Base-by-base conservation (phyloP, 2,329 filamentous ascomycete species). In the Neospermospora avenae region DNA sequence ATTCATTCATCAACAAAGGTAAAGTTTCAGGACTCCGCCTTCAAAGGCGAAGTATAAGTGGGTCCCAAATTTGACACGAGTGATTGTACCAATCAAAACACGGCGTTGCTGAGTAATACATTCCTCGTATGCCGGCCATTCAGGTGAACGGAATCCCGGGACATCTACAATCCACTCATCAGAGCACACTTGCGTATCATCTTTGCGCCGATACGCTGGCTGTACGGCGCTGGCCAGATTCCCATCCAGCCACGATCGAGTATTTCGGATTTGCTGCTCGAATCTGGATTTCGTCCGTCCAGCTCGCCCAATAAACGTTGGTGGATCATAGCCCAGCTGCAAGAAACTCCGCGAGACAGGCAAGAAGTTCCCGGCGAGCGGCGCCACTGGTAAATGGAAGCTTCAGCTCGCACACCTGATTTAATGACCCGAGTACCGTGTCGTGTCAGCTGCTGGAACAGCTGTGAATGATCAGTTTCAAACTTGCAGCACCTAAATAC, bases 381-480 rank as follows among this genome's bases (percentile, higher is more conserved):
- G n/a, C 8, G 39, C 39, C 39, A 42, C n/a, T 42, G 39, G 39
- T 18, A 42, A 20, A 5, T 7, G 14, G 37, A n/a, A n/a, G n/a
- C n/a, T n/a, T n/a, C 18, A 39, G 13, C 11, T 6, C 11, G n/a
- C 35, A 10, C 6, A 20, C 24, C n/a, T 41, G 37, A 18, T 6
- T 28, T 55, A n/a, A 18, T 34, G 10, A 31, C 24, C 10, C n/a
- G 22, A 6, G 34, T 8, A 41, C 13, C 1, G n/a, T 13, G 28
- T 22, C 14, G 6, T 45, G 48, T 37, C 31, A 18, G 31, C 28
- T 51, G 48, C 48, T 51, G 48, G 48, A 11, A 51, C 48, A 24
- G 35, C 39, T 20, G 53, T 31, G 53, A 55, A 31, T 55, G 42
- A 55, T 45, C 53, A 34, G 25, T 44, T 24, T n/a, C n/a, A n/a